A percentile compares a stretch with the other conserved stretches of the same genome.
Evolutionary conservation across 2,329 filamentous ascomycete species (phyloP).

Genomic region (Penicillium carneum): DNA sequence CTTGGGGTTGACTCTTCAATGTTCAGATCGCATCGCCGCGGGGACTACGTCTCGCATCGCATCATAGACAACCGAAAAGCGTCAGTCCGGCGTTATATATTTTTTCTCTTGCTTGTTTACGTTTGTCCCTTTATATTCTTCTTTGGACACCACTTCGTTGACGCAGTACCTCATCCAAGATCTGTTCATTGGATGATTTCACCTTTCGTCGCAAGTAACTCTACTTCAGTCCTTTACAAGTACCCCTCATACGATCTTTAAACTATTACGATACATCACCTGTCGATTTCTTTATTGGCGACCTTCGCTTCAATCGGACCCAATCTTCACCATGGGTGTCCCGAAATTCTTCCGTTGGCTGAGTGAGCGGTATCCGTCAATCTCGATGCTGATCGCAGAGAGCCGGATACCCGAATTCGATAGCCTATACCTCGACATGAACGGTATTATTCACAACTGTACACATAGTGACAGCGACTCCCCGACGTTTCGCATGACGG

Average conservation of each 20-base stretch:
- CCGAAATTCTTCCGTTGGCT: conserved; percentile 98
- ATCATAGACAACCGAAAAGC: conserved; percentile 20
- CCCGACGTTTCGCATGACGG: conserved; percentile 87
- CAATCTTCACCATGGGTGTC: conserved; percentile 66
- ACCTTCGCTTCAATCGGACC: conserved; percentile 5
- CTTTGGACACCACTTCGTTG: neutral
- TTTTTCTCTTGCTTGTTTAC: conserved; percentile 5
- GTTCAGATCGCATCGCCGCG: conserved; percentile 10
- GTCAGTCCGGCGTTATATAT: conserved; percentile 12
- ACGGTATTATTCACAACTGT: conserved; percentile 99
- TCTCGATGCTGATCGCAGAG: conserved; percentile 97
- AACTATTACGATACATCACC: conserved; percentile 14
- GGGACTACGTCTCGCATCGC: conserved; percentile 13
- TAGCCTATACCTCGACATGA: conserved; percentile 89
- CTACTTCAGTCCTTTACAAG: conserved; percentile 16
- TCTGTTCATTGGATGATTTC: conserved; percentile 14
- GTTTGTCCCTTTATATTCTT: neutral
- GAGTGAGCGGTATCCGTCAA: conserved; percentile 97
- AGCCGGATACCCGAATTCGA: conserved; percentile 99
- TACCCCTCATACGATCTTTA: conserved; percentile 4
- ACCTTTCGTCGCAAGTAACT: conserved; percentile 21
- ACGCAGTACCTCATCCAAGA: conserved; percentile 13
- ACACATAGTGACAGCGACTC: conserved; percentile 96
- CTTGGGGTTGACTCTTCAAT: conserved; percentile 25
- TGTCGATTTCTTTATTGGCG: conserved; percentile 2